Percentiles rank a stretch among this genome's conserved stretches.
Evolutionary conservation across 495 filamentous ascomycete genomes (phyloP).

Genomic region (Patellaria atrata): DNA sequence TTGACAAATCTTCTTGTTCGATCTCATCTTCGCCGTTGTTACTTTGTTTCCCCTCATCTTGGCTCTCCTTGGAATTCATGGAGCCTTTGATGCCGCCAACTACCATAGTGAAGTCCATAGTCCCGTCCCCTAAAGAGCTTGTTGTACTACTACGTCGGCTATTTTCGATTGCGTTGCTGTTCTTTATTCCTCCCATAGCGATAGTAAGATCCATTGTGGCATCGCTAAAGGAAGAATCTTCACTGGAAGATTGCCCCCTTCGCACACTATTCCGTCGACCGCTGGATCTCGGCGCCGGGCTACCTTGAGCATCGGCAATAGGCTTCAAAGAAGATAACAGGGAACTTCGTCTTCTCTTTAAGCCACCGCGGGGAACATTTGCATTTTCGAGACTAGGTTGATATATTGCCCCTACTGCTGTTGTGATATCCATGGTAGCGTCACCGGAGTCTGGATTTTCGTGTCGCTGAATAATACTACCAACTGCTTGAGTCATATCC

Average conservation of each 20-base stretch:
- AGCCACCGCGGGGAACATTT: conserved; percentile 9
- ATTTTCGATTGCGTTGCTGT: conserved; percentile 9
- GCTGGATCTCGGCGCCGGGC: conserved; percentile 15
- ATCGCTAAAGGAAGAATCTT: conserved; percentile 18
- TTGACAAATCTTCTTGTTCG: conserved; percentile 61
- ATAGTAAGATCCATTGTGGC: conserved; percentile 55
- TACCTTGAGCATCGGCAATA: conserved; percentile 9
- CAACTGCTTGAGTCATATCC: conserved; percentile 36
- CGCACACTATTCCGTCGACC: conserved; percentile 14
- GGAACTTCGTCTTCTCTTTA: conserved; percentile 18
- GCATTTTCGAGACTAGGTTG: conserved; percentile 1
- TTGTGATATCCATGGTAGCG: conserved; percentile 31
- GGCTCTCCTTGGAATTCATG: conserved; percentile 4
- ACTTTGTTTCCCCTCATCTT: neutral
- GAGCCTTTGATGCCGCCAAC: conserved; percentile 44
- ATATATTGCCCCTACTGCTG: conserved; percentile 26
- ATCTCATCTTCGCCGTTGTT: conserved; percentile 26
- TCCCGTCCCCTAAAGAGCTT: conserved; percentile 38
- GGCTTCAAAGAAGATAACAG: conserved; percentile 3
- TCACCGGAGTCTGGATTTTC: conserved; percentile 22
- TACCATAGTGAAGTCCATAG: conserved; percentile 68
- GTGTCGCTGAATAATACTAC: conserved; percentile 26
- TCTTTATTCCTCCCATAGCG: conserved; percentile 61
- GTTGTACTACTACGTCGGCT: conserved; percentile 16
- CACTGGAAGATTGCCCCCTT: neutral